Evolutionary conservation across 2,329 filamentous ascomycete genomes (phyloP).

Genomic region (Fusarium multiceps): DNA sequence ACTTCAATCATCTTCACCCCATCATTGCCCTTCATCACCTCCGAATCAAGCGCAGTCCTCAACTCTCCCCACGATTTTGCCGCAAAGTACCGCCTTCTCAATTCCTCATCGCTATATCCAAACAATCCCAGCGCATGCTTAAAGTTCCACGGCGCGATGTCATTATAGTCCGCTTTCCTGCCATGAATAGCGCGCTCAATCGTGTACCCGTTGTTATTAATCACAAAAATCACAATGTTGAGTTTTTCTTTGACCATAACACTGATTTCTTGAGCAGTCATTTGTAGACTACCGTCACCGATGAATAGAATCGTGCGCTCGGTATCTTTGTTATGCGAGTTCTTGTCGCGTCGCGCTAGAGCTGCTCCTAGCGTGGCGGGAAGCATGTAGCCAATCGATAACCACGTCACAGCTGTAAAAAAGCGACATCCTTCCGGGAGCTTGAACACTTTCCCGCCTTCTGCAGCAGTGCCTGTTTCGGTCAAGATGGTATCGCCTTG

Average conservation of each 20-base stretch:
- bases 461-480: slow-evolving; percentile 19
- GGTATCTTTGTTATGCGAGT: not conserved
- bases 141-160: slow-evolving; percentile 16
- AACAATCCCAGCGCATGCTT: slow-evolving; percentile 14
- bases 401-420: slow-evolving; percentile 17
- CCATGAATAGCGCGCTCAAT: slow-evolving; percentile 24
- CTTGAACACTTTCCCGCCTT: slow-evolving; percentile 9
- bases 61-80: slow-evolving; percentile 3
- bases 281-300: slow-evolving; percentile 13
- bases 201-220: slow-evolving; percentile 23
- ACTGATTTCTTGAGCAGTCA: slow-evolving; percentile 22
- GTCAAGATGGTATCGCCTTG: slow-evolving; percentile 3
- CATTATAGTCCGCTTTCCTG: slow-evolving; percentile 10
- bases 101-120: not conserved
- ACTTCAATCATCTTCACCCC: slow-evolving; percentile 16
- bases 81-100: not conserved
- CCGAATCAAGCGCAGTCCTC: slow-evolving; percentile 3
- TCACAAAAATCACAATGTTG: slow-evolving; percentile 15
- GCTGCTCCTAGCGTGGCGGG: slow-evolving; percentile 18
- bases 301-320: slow-evolving; percentile 18
- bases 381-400: slow-evolving; percentile 26
- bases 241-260: slow-evolving; percentile 18
- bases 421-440: not conserved
- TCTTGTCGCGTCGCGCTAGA: slow-evolving; percentile 1
- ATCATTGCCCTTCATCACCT: not conserved